Conservation (phyloP, 805 yeast genomes). For the Ogataea dorogensis region DNA sequence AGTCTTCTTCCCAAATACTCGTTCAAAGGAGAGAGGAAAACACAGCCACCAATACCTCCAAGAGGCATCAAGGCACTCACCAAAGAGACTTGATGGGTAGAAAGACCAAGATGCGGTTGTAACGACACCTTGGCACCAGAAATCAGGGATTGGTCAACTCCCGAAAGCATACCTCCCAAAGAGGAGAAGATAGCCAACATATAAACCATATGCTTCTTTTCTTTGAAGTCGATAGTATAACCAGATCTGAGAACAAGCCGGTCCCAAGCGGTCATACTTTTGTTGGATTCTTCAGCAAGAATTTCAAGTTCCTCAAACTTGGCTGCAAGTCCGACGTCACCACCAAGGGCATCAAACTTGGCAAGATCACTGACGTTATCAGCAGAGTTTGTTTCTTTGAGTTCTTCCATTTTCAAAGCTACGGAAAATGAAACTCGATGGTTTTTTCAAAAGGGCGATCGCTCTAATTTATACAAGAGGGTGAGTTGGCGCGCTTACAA, state of each 20-base stretch:
- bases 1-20: slow-evolving; percentile 55
- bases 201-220: slow-evolving; percentile 45
- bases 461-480: too few species aligned
- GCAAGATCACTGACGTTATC: slow-evolving; percentile 27
- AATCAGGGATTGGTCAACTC: slow-evolving; percentile 65
- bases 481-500: too few species aligned
- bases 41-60: slow-evolving; percentile 65
- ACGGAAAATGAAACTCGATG: too few species aligned
- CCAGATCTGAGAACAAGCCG: slow-evolving; percentile 38
- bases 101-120: slow-evolving; percentile 41
- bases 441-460: too few species aligned
- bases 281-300: slow-evolving; percentile 32
- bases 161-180: slow-evolving; percentile 63
- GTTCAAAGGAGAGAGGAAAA: slow-evolving; percentile 57
- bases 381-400: slow-evolving; percentile 12
- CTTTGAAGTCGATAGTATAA: slow-evolving; percentile 39
- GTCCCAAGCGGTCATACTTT: slow-evolving; percentile 37
- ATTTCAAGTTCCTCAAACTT: slow-evolving; percentile 37
- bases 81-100: slow-evolving; percentile 46
- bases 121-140: slow-evolving; percentile 60
- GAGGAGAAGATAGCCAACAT: slow-evolving; percentile 58
- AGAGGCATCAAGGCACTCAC: slow-evolving; percentile 64
- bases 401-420: slow-evolving; percentile 5
- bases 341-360: slow-evolving; percentile 31
- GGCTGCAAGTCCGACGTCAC: slow-evolving; percentile 35